Evolutionary conservation across 768 basidiomycete species (phyloP), one percentile per base, ranked within the genome.

Genomic region (Termitomyces sp.): DNA sequence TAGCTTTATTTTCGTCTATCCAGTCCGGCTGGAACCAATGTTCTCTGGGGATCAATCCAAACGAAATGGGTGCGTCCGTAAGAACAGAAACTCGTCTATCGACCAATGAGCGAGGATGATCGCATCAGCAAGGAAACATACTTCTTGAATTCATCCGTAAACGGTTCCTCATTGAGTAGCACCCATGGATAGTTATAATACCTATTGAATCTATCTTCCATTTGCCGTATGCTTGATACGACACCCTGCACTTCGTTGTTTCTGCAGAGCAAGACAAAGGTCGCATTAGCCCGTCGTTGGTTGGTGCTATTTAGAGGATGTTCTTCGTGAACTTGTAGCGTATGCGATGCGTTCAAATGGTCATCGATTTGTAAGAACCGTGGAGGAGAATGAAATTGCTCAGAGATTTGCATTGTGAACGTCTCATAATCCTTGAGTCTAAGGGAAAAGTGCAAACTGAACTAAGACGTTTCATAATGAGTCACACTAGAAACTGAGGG

Each of bases 171-270:
- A 68, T 94, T 94, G 40, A 95, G 77, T 65, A 94, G 83, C n/a
- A 90, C 83, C 74, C 87, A 94, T 9, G 90, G 89, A 70, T 94
- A 94, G 14, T 73, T 72, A 62, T 84, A 85, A 60, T 81, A 77
- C 60, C 76, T 78, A 75, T 98, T 98, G 73, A 95, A 96, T 30
- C 88, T 75, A 64, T 90, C 86, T 73, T 98, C 94, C 71, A 87
- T 76, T 58, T 83, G 81, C 61, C 81, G 80, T 59, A 88, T 83
- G 57, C 82, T 84, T 32, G 79, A 72, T 32, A 82, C 67, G 35
- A 81, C 80, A 26, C 79, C 79, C 33, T 68, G 61, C n/a, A 85
- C 66, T 57, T 85, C 83, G 22, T 67, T 73, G 65, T 85, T 84
- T 13, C 81, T 69, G 50, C 78, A 81, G 26, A 97, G 80, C 61